Percentiles rank a stretch among this genome's conserved stretches.
These are phyloP conservation scores for Excoecaria cochinchinensis DNA, from an alignment of 345 rosid species.

Conservation along the genomic window DNA sequence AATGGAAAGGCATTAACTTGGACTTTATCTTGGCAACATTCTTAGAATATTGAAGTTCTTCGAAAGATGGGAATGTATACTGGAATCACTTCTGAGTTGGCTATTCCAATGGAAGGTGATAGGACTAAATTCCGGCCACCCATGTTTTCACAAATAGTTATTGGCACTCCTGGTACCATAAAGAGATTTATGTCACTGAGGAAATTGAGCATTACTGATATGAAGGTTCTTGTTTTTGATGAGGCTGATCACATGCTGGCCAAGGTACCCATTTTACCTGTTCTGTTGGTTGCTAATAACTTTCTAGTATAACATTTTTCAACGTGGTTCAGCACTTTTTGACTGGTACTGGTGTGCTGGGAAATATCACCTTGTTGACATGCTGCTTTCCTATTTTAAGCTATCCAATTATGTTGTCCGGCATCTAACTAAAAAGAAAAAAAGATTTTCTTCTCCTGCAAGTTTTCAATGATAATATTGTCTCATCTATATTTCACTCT, in stretches of 20 bases:
- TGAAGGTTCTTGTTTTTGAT: slow-evolving; percentile 91
- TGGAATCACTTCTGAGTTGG: slow-evolving; percentile 68
- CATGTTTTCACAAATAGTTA: slow-evolving; percentile 70
- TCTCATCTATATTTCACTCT: neutral
- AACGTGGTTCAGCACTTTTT: neutral
- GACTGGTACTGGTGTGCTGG: neutral
- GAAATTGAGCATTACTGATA: slow-evolving; percentile 48
- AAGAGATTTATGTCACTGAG: slow-evolving; percentile 66
- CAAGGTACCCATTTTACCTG: slow-evolving; percentile 41
- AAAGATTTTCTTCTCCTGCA: neutral
- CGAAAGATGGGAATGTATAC: slow-evolving; percentile 90
- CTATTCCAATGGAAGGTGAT: slow-evolving; percentile 62
- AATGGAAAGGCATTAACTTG: neutral
- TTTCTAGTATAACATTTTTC: neutral
- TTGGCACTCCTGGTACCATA: slow-evolving; percentile 95
- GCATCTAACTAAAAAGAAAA: neutral
- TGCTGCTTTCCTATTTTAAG: neutral
- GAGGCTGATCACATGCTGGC: slow-evolving; percentile 99
- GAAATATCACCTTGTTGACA: neutral
- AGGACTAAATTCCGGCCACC: slow-evolving; percentile 42
- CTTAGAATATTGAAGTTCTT: slow-evolving; percentile 88
- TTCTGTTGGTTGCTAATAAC: neutral
- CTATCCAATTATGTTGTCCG: neutral
- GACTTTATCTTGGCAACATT: neutral
- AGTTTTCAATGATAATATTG: neutral